Evolutionary conservation across 1,284 basidiomycete genomes (phyloP).

Genomic region (Cryptococcus sp.): DNA sequence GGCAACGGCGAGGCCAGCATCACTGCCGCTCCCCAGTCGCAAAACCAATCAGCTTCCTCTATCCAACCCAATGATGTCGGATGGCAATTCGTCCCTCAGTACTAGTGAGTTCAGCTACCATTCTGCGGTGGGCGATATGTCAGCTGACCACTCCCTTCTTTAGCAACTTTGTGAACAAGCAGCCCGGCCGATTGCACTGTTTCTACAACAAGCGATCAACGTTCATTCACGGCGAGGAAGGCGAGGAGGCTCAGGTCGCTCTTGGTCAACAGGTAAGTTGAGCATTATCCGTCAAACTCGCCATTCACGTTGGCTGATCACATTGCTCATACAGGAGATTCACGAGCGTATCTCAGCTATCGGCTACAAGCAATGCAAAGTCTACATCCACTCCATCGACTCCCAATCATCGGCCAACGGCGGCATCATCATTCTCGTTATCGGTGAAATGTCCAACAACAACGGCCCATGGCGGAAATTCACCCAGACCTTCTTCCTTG

Average conservation of each 20-base stretch:
- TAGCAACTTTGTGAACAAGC: slow-evolving; percentile 93
- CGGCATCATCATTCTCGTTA: slow-evolving; percentile 98
- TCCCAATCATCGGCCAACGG: slow-evolving; percentile 90
- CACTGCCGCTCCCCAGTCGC: slow-evolving; percentile 23
- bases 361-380: slow-evolving; percentile 94
- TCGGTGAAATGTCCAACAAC: slow-evolving; percentile 96
- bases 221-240: slow-evolving; percentile 93
- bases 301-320: neutral
- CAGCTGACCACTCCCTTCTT: slow-evolving; percentile 9
- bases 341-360: slow-evolving; percentile 93
- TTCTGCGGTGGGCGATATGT: slow-evolving; percentile 1
- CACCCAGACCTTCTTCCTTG: slow-evolving; percentile 99
- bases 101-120: slow-evolving; percentile 62
- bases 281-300: neutral
- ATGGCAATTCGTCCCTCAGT: slow-evolving; percentile 96
- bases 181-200: slow-evolving; percentile 93
- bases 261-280: slow-evolving; percentile 78
- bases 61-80: slow-evolving; percentile 63
- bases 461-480: slow-evolving; percentile 93
- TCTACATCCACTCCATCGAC: slow-evolving; percentile 93
- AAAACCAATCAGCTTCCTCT: slow-evolving; percentile 27
- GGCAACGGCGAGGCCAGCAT: slow-evolving; percentile 37
- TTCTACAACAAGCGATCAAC: slow-evolving; percentile 99
- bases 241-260: slow-evolving; percentile 86
- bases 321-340: slow-evolving; percentile 70